These are phyloP conservation scores for Balakata baccata DNA, from an alignment of 345 rosid genomes.

Conservation along the genomic window DNA sequence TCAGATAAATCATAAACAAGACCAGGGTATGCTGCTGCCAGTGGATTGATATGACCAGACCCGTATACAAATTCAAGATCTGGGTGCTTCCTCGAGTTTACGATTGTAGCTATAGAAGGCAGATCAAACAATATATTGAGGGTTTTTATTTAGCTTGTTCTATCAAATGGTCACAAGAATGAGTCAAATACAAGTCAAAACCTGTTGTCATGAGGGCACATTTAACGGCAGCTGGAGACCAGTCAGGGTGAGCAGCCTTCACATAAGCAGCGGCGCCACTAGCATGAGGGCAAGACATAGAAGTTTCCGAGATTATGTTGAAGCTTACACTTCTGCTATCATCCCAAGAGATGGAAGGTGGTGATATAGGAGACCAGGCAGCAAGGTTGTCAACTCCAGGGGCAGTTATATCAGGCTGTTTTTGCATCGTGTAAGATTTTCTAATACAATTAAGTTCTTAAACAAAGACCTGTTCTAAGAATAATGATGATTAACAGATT, in stretches of 20 bases:
- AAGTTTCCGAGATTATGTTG: conserved; percentile 31
- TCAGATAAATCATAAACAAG: conserved; percentile 19
- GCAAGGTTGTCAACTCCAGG: conserved; percentile 37
- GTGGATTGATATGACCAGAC: conserved; percentile 20
- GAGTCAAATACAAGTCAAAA: neutral
- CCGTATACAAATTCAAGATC: conserved; percentile 23
- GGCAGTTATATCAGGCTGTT: conserved; percentile 34
- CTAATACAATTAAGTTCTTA: neutral
- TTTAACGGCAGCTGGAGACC: conserved; percentile 29
- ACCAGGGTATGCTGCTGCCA: conserved; percentile 16
- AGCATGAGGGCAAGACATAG: conserved; percentile 36
- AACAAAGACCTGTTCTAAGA: neutral
- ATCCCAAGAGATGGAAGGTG: neutral
- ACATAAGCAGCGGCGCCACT: conserved; percentile 35
- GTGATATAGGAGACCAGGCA: conserved; percentile 30
- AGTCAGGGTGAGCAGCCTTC: conserved; percentile 32
- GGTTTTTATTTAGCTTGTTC: neutral
- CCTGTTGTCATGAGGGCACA: conserved; percentile 32
- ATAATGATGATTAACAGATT: neutral
- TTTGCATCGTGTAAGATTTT: neutral
- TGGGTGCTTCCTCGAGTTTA: conserved; percentile 18
- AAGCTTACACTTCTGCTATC: conserved; percentile 19
- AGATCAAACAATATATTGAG: neutral
- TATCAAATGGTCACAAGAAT: too few relatives aligned
- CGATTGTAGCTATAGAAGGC: neutral